Evolutionary conservation across 129 eudicot species (phyloP).

Genomic region (Tagetes patula): DNA sequence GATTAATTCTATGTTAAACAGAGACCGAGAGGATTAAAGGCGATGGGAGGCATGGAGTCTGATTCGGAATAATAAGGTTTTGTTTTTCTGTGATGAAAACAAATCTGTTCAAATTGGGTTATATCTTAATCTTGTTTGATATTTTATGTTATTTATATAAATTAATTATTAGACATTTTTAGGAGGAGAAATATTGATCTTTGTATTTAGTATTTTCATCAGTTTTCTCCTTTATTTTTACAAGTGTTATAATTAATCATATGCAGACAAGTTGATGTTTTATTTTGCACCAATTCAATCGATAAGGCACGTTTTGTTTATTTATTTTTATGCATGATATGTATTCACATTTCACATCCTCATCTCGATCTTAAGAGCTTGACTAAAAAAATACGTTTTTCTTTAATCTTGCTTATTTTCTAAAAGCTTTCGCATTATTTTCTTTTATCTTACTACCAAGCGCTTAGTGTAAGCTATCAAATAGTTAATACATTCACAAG

Average conservation of each 20-base stretch:
- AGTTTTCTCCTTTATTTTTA: slow-evolving; percentile 13
- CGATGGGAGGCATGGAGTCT: slow-evolving; percentile 83
- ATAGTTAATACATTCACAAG: too few species aligned
- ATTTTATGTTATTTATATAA: not conserved
- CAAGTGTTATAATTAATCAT: slow-evolving; percentile 4
- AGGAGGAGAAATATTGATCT: slow-evolving; percentile 31
- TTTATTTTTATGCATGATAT: not conserved
- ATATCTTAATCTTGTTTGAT: slow-evolving; percentile 3
- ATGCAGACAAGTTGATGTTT: slow-evolving; percentile 22
- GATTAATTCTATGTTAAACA: slow-evolving; percentile 23
- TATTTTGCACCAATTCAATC: not conserved
- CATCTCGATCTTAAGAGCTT: too few species aligned
- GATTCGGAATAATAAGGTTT: slow-evolving; percentile 58
- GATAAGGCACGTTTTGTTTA: not conserved
- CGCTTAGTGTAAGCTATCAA: too few species aligned
- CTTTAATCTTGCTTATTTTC: too few species aligned
- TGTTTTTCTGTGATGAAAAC: slow-evolving; percentile 6
- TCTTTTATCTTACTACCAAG: too few species aligned
- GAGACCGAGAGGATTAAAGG: slow-evolving; percentile 94
- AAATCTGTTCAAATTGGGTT: slow-evolving; percentile 10
- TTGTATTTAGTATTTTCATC: slow-evolving; percentile 31
- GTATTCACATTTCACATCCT: too few species aligned
- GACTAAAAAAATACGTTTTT: too few species aligned
- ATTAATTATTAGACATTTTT: slow-evolving; percentile 15
- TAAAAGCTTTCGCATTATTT: too few species aligned